Percentiles rank a stretch among this genome's conserved stretches.
These are phyloP conservation scores for Debaryomyces udenii DNA, from an alignment of 1,139 yeast genomes.

Conservation along the genomic window DNA sequence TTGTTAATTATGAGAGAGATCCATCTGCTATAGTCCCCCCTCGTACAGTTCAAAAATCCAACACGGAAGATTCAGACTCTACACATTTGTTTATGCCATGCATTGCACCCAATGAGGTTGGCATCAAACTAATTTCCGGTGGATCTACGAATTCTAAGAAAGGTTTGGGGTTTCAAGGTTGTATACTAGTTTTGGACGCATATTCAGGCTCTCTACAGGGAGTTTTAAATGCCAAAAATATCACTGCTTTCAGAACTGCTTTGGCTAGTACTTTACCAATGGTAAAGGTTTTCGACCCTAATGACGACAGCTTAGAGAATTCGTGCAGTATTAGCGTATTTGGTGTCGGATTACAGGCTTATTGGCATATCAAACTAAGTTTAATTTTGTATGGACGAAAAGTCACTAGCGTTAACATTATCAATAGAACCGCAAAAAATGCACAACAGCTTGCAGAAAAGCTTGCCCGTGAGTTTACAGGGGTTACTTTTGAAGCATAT, in stretches of 20 bases:
- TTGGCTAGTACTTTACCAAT: conserved; percentile 57
- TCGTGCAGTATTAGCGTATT: conserved; percentile 45
- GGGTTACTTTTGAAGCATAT: conserved; percentile 23
- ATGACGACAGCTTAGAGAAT: conserved; percentile 15
- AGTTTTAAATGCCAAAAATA: conserved; percentile 57
- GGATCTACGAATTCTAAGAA: conserved; percentile 38
- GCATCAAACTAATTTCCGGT: conserved; percentile 54
- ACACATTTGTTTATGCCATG: conserved; percentile 70
- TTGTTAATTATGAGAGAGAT: conserved; percentile 23
- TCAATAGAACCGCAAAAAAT: conserved; percentile 49
- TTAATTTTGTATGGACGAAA: conserved; percentile 40
- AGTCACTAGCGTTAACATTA: conserved; percentile 44
- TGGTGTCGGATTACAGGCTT: conserved; percentile 71
- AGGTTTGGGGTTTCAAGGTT: conserved; percentile 54
- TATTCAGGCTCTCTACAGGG: conserved; percentile 55
- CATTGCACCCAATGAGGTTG: conserved; percentile 49
- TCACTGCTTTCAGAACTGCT: conserved; percentile 73
- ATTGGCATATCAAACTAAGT: conserved; percentile 62
- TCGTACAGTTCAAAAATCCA: conserved; percentile 32
- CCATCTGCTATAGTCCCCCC: conserved; percentile 40
- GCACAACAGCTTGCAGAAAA: conserved; percentile 34
- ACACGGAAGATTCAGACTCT: conserved; percentile 33
- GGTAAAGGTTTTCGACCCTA: conserved; percentile 33
- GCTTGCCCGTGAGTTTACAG: conserved; percentile 30
- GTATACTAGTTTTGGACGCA: conserved; percentile 53